phyloP scores from a whole-genome alignment of 116 monocot genomes.

The Cymodocea nodosa region DNA sequence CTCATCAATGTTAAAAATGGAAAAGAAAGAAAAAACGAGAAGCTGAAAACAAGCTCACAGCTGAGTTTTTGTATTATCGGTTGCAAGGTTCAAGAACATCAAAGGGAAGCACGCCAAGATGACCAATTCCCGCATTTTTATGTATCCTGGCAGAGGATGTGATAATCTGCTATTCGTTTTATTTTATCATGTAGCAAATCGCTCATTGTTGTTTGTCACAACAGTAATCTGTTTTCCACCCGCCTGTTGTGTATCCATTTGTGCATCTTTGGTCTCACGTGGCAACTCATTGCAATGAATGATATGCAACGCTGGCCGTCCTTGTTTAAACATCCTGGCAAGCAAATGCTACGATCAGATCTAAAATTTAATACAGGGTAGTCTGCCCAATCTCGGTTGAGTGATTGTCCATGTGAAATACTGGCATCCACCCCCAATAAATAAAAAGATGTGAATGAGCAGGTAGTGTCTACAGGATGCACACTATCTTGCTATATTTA shows the following conservation, averaged over 20 bases:
- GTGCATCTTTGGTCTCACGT: background rate
- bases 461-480: no score
- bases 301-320: conserved; percentile 48
- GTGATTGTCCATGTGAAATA: no score
- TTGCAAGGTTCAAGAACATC: no score
- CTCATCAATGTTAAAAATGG: no score
- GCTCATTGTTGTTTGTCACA: conserved; percentile 18
- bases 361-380: background rate
- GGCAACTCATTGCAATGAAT: conserved; percentile 77
- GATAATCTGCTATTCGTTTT: background rate
- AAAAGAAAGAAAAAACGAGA: no score
- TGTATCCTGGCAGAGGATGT: background rate
- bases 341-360: background rate
- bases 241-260: background rate
- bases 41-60: no score
- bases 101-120: no score
- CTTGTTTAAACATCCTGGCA: conserved; percentile 75
- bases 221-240: conserved; percentile 24
- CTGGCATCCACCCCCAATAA: no score
- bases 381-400: no score
- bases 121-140: no score
- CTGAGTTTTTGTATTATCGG: no score
- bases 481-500: background rate
- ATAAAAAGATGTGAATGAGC: no score
- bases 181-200: conserved; percentile 19